A percentile compares a stretch with the other conserved stretches of the same genome.
These are phyloP conservation scores for Pleurotus platypus DNA, from an alignment of 768 basidiomycete species.

Conservation along the genomic window DNA sequence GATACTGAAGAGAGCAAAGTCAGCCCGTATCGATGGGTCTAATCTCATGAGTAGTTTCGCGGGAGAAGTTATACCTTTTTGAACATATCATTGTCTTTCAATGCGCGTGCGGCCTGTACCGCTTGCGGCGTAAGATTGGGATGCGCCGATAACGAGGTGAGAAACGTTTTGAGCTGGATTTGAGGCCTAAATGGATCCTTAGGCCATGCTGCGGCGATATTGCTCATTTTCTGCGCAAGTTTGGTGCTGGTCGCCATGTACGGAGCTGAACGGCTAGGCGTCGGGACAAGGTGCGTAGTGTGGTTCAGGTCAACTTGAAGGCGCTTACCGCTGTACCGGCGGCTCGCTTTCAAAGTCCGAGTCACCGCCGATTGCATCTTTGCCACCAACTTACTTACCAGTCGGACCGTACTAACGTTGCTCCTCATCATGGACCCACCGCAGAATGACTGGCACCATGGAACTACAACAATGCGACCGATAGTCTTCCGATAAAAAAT, in stretches of 20 bases:
- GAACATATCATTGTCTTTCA: slow-evolving; percentile 52
- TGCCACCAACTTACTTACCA: too few species aligned
- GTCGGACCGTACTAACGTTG: too few species aligned
- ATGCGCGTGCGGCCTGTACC: slow-evolving; percentile 53
- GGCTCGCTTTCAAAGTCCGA: background rate
- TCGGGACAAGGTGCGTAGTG: too few species aligned
- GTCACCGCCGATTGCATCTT: background rate
- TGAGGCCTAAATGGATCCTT: slow-evolving; percentile 76
- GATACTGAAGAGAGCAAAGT: slow-evolving; percentile 45
- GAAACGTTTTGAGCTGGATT: slow-evolving; percentile 64
- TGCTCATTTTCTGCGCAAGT: slow-evolving; percentile 45
- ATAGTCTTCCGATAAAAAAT: too few species aligned
- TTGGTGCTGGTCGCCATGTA: slow-evolving; percentile 20
- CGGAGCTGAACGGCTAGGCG: too few species aligned
- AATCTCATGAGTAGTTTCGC: slow-evolving; percentile 18
- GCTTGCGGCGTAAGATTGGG: slow-evolving; percentile 62
- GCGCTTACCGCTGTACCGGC: background rate
- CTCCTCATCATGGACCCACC: too few species aligned
- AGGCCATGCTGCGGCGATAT: slow-evolving; percentile 62
- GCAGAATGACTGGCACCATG: too few species aligned
- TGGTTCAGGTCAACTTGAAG: too few species aligned
- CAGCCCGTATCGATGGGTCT: slow-evolving; percentile 8
- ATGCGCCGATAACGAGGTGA: slow-evolving; percentile 62
- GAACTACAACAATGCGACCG: too few species aligned
- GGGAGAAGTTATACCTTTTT: slow-evolving; percentile 50